These are phyloP conservation scores for Alnus rubra DNA, from an alignment of 306 rosid species.

Conservation along the genomic window DNA sequence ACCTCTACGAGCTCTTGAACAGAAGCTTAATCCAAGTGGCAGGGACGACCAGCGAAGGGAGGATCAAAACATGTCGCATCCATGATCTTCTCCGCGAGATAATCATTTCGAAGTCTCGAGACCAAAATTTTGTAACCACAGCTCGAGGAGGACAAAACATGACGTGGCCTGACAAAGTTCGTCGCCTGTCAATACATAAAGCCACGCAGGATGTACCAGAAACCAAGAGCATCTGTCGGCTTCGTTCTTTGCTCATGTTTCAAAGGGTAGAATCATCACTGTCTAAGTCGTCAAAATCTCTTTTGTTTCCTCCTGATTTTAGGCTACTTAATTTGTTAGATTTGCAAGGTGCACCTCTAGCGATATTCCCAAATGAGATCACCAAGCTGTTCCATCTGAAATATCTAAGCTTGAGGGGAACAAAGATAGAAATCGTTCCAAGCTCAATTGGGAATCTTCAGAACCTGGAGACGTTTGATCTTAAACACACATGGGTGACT, in stretches of 20 bases:
- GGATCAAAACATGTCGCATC: conserved; percentile 16
- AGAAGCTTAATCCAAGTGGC: conserved; percentile 19
- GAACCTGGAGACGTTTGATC: conserved; percentile 40
- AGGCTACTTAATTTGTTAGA: conserved; percentile 41
- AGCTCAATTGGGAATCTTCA: conserved; percentile 32
- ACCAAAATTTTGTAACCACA: conserved; percentile 6
- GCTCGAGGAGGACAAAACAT: conserved; percentile 6
- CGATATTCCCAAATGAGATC: conserved; percentile 24
- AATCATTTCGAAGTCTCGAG: not conserved
- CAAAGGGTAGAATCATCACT: not conserved
- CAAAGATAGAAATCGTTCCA: conserved; percentile 27
- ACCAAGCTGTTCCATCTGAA: conserved; percentile 26
- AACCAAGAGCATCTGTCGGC: not conserved
- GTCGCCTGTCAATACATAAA: conserved; percentile 14
- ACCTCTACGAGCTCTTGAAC: conserved; percentile 11
- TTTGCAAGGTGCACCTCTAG: conserved; percentile 22
- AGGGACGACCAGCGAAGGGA: conserved; percentile 10
- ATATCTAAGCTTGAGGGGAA: conserved; percentile 38
- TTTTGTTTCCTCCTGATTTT: not conserved
- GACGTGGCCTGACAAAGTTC: conserved; percentile 8
- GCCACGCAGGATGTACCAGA: not conserved
- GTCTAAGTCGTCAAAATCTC: not conserved
- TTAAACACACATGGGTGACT: conserved; percentile 30
- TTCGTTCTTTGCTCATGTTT: conserved; percentile 16
- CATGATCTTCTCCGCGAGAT: conserved; percentile 10